Evolutionary conservation across 2,329 filamentous ascomycete species (phyloP), one percentile per base, ranked within the genome.

Genomic region (Colletotrichum sp.): DNA sequence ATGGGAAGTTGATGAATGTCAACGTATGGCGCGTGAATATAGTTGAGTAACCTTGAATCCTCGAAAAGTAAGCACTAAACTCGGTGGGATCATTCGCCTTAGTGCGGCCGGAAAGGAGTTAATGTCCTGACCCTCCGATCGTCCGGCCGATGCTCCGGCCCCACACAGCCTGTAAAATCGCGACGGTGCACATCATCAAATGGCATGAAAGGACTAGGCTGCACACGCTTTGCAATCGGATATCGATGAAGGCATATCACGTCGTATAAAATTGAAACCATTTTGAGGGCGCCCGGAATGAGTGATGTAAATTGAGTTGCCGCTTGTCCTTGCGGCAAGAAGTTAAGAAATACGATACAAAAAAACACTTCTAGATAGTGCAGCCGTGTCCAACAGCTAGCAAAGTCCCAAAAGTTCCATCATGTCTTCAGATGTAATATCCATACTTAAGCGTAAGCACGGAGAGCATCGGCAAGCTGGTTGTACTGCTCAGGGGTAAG

Each of bases 401-500:
- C 43, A 48, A 6, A 21, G 3, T 48, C 3, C 43, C 39, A 1
- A 2, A 4, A 43, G 5, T 21, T 21, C 18, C 6, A 13, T 21
- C 43, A 48, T 7, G 10, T 48, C n/a, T 48, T 21, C 43, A 48
- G 6, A 7, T 7, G 10, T 21, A 2, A 21, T 21, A 10, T 48
- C 3, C 43, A 13, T 21, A 48, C 16, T 55, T 24, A 67, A 32
- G 36, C 39, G 36, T 30, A 48, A 55, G 64, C 15, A 30, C 26
- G 21, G 9, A 67, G 64, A 12, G 64, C 64, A 39, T 48, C 64
- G 4, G 26, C 24, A 13, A 72, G 70, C 52, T 85, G 73, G 79
- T 88, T 80, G 78, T 82, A 76, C 65, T 79, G 55, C 24, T 74
- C 76, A 13, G 77, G 74, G 24, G 68, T 77, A 26, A 80, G 65